Conservation (phyloP, 768 basidiomycete genomes). For the Lactifluus rugatus region DNA sequence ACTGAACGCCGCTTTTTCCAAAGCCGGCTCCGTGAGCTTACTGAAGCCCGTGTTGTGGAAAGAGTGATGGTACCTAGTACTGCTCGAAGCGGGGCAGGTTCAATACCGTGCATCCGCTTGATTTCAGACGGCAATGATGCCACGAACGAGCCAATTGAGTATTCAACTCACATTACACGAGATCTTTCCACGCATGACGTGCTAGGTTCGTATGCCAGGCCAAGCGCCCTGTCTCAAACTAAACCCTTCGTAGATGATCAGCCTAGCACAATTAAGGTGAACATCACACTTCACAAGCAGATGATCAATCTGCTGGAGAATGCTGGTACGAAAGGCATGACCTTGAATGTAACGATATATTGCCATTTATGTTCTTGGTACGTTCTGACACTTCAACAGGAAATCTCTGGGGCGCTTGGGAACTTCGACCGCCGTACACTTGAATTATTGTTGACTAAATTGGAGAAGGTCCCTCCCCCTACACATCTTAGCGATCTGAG, state of each 20-base stretch:
- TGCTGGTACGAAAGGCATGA: conserved; percentile 59
- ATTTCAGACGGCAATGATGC: conserved; percentile 34
- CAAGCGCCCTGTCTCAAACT: background rate
- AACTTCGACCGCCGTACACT: conserved; percentile 74
- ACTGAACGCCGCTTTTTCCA: conserved; percentile 78
- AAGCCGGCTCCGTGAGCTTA: conserved; percentile 60
- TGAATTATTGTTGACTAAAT: conserved; percentile 67
- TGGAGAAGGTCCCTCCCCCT: conserved; percentile 55
- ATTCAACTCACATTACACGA: conserved; percentile 12
- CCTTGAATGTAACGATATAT: conserved; percentile 45
- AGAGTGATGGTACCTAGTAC: conserved; percentile 58
- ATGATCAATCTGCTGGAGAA: conserved; percentile 65
- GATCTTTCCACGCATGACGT: conserved; percentile 20
- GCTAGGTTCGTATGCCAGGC: conserved; percentile 24
- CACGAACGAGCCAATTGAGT: background rate
- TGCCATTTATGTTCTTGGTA: background rate
- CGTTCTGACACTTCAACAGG: conserved; percentile 32
- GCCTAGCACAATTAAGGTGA: conserved; percentile 36
- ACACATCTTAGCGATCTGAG: conserved; percentile 63
- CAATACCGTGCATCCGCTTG: conserved; percentile 60
- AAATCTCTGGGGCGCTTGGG: conserved; percentile 50
- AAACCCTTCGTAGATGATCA: background rate
- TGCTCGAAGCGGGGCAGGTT: conserved; percentile 33
- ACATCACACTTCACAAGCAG: conserved; percentile 68
- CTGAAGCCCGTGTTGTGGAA: conserved; percentile 65